A percentile compares a stretch with the other conserved stretches of the same genome.
Conservation (phyloP, 1,139 yeast genomes). For the Geotrichum candidum region DNA sequence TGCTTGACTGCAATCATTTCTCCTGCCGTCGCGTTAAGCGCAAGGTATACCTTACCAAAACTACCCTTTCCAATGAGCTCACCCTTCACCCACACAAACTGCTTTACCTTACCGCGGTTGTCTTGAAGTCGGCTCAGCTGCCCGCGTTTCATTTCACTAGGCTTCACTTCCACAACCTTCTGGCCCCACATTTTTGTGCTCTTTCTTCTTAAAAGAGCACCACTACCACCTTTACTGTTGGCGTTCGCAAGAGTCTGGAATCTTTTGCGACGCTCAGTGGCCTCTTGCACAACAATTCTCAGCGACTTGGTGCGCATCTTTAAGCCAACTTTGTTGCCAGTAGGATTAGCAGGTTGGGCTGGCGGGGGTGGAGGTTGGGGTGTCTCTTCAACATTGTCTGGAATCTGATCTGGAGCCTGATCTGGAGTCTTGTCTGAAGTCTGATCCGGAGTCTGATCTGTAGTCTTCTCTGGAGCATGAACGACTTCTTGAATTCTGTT, state of each 20-base stretch:
- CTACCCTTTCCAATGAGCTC: constrained; percentile 95
- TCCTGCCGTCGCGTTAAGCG: constrained; percentile 91
- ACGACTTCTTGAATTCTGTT: background rate
- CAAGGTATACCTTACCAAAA: constrained; percentile 91
- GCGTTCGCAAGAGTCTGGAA: constrained; percentile 32
- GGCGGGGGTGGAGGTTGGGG: background rate
- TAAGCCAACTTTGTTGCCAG: constrained; percentile 6
- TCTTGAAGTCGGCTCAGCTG: constrained; percentile 53
- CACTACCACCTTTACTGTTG: constrained; percentile 20
- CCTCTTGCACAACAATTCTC: constrained; percentile 88
- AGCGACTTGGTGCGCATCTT: constrained; percentile 63
- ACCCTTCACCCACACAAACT: constrained; percentile 97
- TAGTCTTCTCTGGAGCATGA: background rate
- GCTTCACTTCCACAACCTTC: constrained; percentile 82
- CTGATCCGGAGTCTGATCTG: too few species aligned
- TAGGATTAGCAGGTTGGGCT: background rate
- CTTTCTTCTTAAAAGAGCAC: constrained; percentile 50
- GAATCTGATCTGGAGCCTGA: background rate
- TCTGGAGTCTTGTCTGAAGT: too few species aligned
- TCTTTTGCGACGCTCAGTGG: constrained; percentile 53
- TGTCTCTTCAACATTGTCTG: background rate
- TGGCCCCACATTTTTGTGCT: constrained; percentile 99
- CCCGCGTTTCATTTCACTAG: constrained; percentile 56
- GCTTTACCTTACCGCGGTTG: constrained; percentile 64
- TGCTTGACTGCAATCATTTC: constrained; percentile 99